Evolutionary conservation across 2,329 filamentous ascomycete species (phyloP).

Genomic region (Alternaria sp.): DNA sequence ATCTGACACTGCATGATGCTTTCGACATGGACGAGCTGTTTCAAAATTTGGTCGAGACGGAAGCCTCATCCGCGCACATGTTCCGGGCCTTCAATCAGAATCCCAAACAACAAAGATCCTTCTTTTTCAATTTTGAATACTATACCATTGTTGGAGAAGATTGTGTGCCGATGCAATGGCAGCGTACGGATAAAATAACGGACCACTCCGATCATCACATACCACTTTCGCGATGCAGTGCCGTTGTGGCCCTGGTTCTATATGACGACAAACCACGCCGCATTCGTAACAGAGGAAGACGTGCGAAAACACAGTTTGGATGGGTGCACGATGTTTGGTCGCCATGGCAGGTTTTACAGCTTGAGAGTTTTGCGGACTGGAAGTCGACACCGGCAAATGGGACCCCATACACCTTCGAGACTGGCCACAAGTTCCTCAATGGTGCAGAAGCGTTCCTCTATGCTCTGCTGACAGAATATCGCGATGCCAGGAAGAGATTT

Average conservation of each 20-base stretch:
- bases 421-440: slow-evolving; percentile 65
- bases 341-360: slow-evolving; percentile 63
- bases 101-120: slow-evolving; percentile 62
- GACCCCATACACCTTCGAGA: slow-evolving; percentile 65
- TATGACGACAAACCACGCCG: slow-evolving; percentile 61
- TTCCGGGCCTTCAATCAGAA: slow-evolving; percentile 60
- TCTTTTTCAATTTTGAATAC: slow-evolving; percentile 72
- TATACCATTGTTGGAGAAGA: slow-evolving; percentile 67
- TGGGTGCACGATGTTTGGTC: slow-evolving; percentile 67
- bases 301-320: slow-evolving; percentile 60
- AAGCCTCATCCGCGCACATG: slow-evolving; percentile 57
- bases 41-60: slow-evolving; percentile 61
- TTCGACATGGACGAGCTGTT: slow-evolving; percentile 72
- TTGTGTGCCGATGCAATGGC: slow-evolving; percentile 67
- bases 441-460: slow-evolving; percentile 69
- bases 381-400: slow-evolving; percentile 48
- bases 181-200: slow-evolving; percentile 61
- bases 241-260: slow-evolving; percentile 66
- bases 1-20: slow-evolving; percentile 64
- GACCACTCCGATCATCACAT: slow-evolving; percentile 60
- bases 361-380: slow-evolving; percentile 58
- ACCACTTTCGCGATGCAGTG: slow-evolving; percentile 67
- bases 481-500: slow-evolving; percentile 67
- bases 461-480: slow-evolving; percentile 66
- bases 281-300: slow-evolving; percentile 60